These are phyloP conservation scores for Agrocybe chaxingu DNA, from an alignment of 768 basidiomycete species.

Conservation along the genomic window DNA sequence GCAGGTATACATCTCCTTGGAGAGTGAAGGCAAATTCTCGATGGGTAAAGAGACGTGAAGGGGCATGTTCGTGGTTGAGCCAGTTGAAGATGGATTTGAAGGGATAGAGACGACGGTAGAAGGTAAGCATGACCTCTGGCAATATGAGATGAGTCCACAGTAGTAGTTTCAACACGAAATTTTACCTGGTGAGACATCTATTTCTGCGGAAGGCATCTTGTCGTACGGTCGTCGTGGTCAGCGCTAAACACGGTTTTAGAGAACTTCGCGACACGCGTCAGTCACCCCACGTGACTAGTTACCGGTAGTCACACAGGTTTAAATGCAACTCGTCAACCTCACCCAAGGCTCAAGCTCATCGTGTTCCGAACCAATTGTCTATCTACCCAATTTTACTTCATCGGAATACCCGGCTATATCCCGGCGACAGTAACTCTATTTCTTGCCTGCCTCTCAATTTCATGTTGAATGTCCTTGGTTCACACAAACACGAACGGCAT, in stretches of 20 bases:
- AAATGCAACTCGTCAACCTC: too few species aligned
- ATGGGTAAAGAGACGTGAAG: slow-evolving; percentile 82
- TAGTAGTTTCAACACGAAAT: neutral
- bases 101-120: slow-evolving; percentile 90
- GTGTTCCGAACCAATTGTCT: too few species aligned
- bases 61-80: slow-evolving; percentile 88
- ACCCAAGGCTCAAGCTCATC: too few species aligned
- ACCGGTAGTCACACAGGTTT: too few species aligned
- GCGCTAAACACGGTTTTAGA: neutral
- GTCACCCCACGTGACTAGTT: slow-evolving; percentile 18
- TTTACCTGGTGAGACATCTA: slow-evolving; percentile 22
- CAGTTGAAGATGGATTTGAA: slow-evolving; percentile 92
- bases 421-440: too few species aligned
- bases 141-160: neutral
- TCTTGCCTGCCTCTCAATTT: too few species aligned
- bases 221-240: neutral
- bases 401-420: too few species aligned
- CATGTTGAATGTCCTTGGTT: too few species aligned
- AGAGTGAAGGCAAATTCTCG: slow-evolving; percentile 97
- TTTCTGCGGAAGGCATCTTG: slow-evolving; percentile 2
- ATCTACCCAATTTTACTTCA: too few species aligned
- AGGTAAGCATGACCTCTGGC: slow-evolving; percentile 52
- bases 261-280: slow-evolving; percentile 4
- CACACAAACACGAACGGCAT: too few species aligned
- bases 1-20: slow-evolving; percentile 85